A percentile compares a stretch with the other conserved stretches of the same genome.
Evolutionary conservation across 1,284 basidiomycete species (phyloP).

Genomic region (Ustilago trichophora): DNA sequence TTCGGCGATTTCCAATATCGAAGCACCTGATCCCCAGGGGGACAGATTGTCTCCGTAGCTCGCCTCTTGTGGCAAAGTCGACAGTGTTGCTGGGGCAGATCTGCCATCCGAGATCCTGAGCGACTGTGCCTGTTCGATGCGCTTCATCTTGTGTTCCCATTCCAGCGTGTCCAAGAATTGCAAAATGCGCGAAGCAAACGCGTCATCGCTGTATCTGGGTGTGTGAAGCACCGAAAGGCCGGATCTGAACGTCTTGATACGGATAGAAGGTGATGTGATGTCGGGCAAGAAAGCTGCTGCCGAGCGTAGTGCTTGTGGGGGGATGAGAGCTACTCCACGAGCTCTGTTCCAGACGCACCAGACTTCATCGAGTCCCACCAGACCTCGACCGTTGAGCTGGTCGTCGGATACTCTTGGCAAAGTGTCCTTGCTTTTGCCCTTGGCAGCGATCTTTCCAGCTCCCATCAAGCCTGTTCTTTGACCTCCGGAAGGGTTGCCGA

Average conservation of each 20-base stretch:
- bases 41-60: conserved; percentile 36
- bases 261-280: conserved; percentile 77
- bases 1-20: conserved; percentile 54
- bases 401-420: conserved; percentile 18
- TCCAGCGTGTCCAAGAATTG: conserved; percentile 45
- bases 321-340: conserved; percentile 84
- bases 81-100: background rate
- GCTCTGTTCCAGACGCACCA: conserved; percentile 99
- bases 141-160: conserved; percentile 38
- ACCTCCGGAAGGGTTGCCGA: conserved; percentile 67
- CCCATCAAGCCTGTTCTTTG: conserved; percentile 65
- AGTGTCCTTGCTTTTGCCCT: conserved; percentile 44
- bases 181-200: conserved; percentile 49
- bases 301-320: conserved; percentile 82
- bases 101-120: conserved; percentile 20
- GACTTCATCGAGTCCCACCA: conserved; percentile 89
- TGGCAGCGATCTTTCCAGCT: conserved; percentile 63
- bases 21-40: conserved; percentile 40
- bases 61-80: conserved; percentile 15
- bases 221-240: conserved; percentile 86
- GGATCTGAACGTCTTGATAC: conserved; percentile 75
- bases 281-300: conserved; percentile 76
- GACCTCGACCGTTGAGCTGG: conserved; percentile 29
- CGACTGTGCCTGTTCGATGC: conserved; percentile 37
- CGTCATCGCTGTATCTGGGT: conserved; percentile 69